Base-by-base conservation (phyloP, 106 monocot genomes). In the Phalaenopsis equestris region DNA sequence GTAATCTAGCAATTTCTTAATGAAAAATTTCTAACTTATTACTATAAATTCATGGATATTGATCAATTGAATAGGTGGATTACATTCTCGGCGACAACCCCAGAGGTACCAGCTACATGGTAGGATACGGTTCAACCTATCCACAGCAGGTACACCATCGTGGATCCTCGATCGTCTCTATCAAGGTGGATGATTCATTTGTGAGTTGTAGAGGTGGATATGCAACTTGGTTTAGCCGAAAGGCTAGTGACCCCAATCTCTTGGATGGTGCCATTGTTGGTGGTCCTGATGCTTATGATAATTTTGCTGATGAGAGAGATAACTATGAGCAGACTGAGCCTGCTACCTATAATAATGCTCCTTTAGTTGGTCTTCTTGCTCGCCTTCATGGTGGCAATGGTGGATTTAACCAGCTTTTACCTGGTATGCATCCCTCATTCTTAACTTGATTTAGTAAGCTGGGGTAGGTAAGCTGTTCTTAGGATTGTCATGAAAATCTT, bases 21-120 rank as follows among this genome's bases (percentile, higher is more conserved):
- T 52, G 52, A 52, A 52, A 52, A 52, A 3, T 52, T 52, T 15
- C 2, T 0, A 52, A 52, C 52, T 0, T 52, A 12, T 12, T 52
- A 3, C 10, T 52, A 2, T 12, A 52, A 52, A 12, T 52, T 52
- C 52, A 52, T 52, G 10, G 52, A 15, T 12, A 15, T 52, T 52
- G 10, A 12, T 52, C 2, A 52, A 15, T 70, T 21, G 0, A 17
- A 56, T 83, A 96, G 88, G 89, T 98, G 45, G 94, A 94, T 76
- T 94, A 98, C 84, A 92, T 94, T 10, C 86, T 98, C 2, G 94
- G 94, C 5, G 87, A 94, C 83, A 98, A 98, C 61, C 97, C 97
- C 2, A 89, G 97, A 45, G 97, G 85, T 1, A 98, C 94, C 4
- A 98, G 97, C 81, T 98, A 98, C 89, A 98, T 98, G 97, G 94